Percentiles rank a stretch among this genome's conserved stretches.
These are phyloP conservation scores for Aspergillus vadensis DNA, from an alignment of 2,329 filamentous ascomycete species.

Conservation along the genomic window DNA sequence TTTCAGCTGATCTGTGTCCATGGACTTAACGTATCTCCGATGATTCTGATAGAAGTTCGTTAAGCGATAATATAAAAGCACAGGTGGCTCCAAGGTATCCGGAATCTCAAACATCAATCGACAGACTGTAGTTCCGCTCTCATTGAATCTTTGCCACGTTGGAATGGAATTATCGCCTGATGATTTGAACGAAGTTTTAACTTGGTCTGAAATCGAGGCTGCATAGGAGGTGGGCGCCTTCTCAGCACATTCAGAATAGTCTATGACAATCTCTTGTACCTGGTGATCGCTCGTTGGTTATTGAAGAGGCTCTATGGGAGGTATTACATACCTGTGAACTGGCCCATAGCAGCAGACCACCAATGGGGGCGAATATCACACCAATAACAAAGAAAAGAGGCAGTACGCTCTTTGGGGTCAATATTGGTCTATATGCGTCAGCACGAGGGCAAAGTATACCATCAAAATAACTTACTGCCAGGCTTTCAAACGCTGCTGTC, in stretches of 20 bases:
- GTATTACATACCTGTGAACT: conserved; percentile 67
- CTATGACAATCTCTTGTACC: conserved; percentile 88
- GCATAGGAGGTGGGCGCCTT: conserved; percentile 47
- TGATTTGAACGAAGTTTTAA: conserved; percentile 72
- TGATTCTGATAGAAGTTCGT: conserved; percentile 99
- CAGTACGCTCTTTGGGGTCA: conserved; percentile 90
- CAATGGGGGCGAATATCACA: conserved; percentile 90
- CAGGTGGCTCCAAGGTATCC: conserved; percentile 74
- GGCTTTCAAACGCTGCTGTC: conserved; percentile 95
- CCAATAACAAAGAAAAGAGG: conserved; percentile 90
- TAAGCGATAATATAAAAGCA: conserved; percentile 91
- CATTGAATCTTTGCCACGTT: conserved; percentile 33
- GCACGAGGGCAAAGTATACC: not conserved
- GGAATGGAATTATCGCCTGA: conserved; percentile 41
- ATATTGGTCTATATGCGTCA: conserved; percentile 69
- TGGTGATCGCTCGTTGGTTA: conserved; percentile 39
- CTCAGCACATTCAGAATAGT: conserved; percentile 77
- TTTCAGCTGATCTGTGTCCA: conserved; percentile 79
- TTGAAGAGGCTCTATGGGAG: not conserved
- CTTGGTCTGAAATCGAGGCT: conserved; percentile 59
- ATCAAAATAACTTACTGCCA: conserved; percentile 72
- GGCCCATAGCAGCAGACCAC: conserved; percentile 81
- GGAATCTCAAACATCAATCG: conserved; percentile 76
- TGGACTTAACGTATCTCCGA: conserved; percentile 88
- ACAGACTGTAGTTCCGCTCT: conserved; percentile 59